Evolutionary conservation across 129 eudicot genomes (phyloP).

Genomic region (Sambucus nigra): DNA sequence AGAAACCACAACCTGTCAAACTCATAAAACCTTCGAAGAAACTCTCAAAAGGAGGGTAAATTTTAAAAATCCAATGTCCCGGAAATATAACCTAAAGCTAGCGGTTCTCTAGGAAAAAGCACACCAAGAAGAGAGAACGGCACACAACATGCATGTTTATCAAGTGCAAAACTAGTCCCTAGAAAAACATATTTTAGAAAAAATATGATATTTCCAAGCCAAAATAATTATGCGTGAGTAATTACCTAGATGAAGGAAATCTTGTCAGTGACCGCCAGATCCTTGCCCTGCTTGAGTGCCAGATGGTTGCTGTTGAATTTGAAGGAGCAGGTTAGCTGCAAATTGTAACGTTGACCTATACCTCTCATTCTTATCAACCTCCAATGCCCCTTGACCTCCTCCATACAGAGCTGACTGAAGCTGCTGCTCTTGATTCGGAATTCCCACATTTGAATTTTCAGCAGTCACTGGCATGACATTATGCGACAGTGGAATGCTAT

Average conservation of each 20-base stretch:
- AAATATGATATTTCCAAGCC: conserved; percentile 4
- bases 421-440: conserved; percentile 36
- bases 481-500: too few relatives aligned
- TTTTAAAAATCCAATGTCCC: neutral
- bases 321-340: conserved; percentile 79
- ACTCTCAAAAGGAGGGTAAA: neutral
- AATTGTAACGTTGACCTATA: conserved; percentile 73
- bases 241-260: conserved; percentile 43
- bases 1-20: neutral
- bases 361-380: conserved; percentile 72
- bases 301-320: conserved; percentile 64
- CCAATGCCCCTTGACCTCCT: conserved; percentile 37
- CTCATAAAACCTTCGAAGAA: neutral
- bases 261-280: conserved; percentile 39
- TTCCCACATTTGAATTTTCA: conserved; percentile 25
- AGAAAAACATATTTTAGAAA: conserved; percentile 3
- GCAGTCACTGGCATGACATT: conserved; percentile 22
- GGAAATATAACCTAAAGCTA: neutral
- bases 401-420: conserved; percentile 42
- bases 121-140: conserved; percentile 1
- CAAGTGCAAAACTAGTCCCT: conserved; percentile 7
- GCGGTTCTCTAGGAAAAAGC: conserved; percentile 7
- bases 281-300: conserved; percentile 58
- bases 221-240: conserved; percentile 13
- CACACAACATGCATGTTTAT: conserved; percentile 5